Base-by-base conservation (phyloP, 495 filamentous ascomycete genomes). In the Aspergillus biplanus region DNA sequence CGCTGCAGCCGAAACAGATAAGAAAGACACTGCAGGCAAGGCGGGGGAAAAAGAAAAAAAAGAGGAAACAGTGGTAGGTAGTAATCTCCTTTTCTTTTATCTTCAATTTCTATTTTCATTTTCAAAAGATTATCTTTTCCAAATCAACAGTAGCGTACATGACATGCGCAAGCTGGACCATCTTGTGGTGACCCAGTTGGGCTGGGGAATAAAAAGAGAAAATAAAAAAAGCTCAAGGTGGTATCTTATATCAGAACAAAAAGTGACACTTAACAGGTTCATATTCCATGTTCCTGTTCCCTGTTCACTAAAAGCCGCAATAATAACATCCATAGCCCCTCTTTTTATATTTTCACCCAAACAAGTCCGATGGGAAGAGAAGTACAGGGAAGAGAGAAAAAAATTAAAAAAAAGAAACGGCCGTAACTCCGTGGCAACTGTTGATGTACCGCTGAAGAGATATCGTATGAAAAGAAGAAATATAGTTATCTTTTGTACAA, bases 241-340 rank as follows among this genome's bases (percentile, higher is more conserved):
- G 74, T 75, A 75, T 77, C 69, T 74, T 72, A 72, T 77, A 77
- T 74, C 75, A 73, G 68, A 68, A 65, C 37, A 61, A 52, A 27
- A 63, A 59, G 65, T 44, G 61, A 57, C 54, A 42, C 21, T 52
- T 58, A 54, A 66, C 64, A 69, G 57, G 52, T 39, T 59, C 33
- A 34, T 58, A 62, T 58, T 42, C 46, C 37, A 62, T 48, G 50
- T 61, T 27, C 58, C 32, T 35, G 27, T 50, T 59, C 32, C 42
- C 48, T 55, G 33, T 15, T 56, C 47, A 53, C 50, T 60, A 58
- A 48, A 27, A 53, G 60, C 33, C 64, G 56, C 60, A 32, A 55
- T 47, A 44, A 63, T 61, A 37, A 58, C 47, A 58, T 48, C 62
- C 55, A 48, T 63, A 54, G 39, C 37, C 53, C 53, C 34, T 59